Base-by-base conservation (phyloP, 2,329 filamentous ascomycete genomes). In the Fusarium chaquense region DNA sequence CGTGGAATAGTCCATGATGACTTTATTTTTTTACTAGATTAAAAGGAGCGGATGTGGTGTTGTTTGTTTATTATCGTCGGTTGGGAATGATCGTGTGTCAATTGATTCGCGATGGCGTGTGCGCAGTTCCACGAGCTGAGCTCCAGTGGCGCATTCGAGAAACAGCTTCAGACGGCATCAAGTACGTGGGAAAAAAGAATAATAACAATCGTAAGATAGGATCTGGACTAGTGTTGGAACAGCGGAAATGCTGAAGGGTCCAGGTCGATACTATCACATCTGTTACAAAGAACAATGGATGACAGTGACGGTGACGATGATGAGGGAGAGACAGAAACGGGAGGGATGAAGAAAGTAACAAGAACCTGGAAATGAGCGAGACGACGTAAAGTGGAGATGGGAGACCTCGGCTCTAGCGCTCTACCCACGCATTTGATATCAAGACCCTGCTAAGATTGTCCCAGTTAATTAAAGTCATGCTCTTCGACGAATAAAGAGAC, bases 81-180 rank as follows among this genome's bases (percentile, higher is more conserved):
- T 33, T 41, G n/a, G 5, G 33, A 68, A 66, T 53, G 54, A 62
- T 56, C 46, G 55, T 62, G 51, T 49, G 16, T 33, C 44, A 38
- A 38, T 32, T 56, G 43, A 46, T 57, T 57, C 32, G 49, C 50
- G 52, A 65, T 65, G 35, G 61, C 43, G 59, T 58, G 50, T 70
- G 57, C 59, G 66, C 63, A 56, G 72, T 63, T 62, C 51, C 62
- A 71, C 62, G 65, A 70, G 70, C 70, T 72, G 67, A 67, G 73
- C 70, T 73, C 62, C 67, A 68, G 65, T 61, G 45, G 63, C 69
- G 71, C 73, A 75, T 75, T 67, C 68, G 72, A 54, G 33, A 35
- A 61, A 51, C 47, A 61, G 52, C 62, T 65, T 53, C 55, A 47
- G 58, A 60, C 69, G 65, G 69, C 72, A 75, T 74, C 65, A 75